Evolutionary conservation across 495 filamentous ascomycete genomes (phyloP).

Genomic region (Pyrenula aspistea): DNA sequence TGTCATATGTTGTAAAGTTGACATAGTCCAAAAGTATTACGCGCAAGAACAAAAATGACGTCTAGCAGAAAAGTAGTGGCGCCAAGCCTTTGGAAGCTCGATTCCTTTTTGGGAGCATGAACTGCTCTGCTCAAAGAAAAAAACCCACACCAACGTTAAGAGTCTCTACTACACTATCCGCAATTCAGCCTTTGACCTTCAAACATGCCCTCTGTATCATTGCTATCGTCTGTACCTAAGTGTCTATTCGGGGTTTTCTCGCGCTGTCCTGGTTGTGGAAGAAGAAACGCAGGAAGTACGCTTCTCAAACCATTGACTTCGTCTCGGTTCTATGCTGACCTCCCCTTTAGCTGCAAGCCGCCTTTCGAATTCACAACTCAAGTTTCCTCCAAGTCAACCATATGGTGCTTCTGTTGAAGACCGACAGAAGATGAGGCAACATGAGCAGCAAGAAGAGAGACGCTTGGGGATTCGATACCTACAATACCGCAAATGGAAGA

Average conservation of each 20-base stretch:
- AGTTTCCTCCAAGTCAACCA: too few relatives aligned
- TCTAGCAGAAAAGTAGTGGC: neutral
- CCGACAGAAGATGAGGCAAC: neutral
- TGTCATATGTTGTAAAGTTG: too few relatives aligned
- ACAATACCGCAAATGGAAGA: slow-evolving; percentile 35
- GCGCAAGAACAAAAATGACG: neutral
- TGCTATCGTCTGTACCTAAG: neutral
- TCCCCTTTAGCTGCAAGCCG: neutral
- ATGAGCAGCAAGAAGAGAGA: neutral
- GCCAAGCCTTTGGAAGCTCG: neutral
- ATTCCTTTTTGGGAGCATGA: neutral
- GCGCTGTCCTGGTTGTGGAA: neutral
- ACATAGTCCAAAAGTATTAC: too few relatives aligned
- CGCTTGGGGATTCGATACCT: neutral
- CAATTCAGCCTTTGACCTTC: too few relatives aligned
- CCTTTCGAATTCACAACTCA: too few relatives aligned
- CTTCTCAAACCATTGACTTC: too few relatives aligned
- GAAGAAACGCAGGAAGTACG: neutral
- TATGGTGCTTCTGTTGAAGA: too few relatives aligned
- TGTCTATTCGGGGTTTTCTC: neutral
- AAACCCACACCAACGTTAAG: too few relatives aligned
- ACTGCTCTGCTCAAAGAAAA: too few relatives aligned
- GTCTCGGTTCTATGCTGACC: neutral
- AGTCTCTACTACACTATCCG: too few relatives aligned
- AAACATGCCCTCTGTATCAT: neutral